These are phyloP conservation scores for Fusarium proliferatum DNA, from an alignment of 2,329 filamentous ascomycete species.

Conservation along the genomic window DNA sequence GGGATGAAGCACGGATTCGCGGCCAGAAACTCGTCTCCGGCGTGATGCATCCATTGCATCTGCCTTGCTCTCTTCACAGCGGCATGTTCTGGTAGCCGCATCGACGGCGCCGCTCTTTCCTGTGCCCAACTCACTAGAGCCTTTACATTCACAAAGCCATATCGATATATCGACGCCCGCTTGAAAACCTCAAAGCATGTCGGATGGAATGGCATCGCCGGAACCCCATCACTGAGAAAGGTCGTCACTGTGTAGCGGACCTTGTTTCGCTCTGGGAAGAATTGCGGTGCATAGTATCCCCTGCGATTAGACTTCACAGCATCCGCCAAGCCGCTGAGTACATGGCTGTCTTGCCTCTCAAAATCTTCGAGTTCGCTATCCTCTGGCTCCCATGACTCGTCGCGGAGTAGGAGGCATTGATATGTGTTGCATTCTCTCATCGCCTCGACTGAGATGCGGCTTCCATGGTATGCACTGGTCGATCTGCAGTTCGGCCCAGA, in stretches of 20 bases:
- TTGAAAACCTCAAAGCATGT: not conserved
- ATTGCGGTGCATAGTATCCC: accelerated
- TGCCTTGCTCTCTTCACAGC: not conserved
- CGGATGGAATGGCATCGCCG: not conserved
- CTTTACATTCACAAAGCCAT: not conserved
- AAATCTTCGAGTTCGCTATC: not conserved
- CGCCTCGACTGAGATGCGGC: not conserved
- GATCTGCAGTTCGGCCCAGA: not conserved
- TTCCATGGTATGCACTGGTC: not conserved
- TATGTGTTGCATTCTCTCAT: not conserved
- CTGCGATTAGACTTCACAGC: accelerated
- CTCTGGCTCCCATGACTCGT: not conserved
- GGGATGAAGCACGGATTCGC: not conserved
- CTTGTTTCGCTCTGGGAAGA: not conserved
- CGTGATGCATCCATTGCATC: not conserved
- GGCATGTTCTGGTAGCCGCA: not conserved
- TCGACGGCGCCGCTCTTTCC: accelerated
- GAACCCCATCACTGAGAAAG: not conserved
- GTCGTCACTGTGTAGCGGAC: not conserved
- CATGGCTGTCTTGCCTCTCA: not conserved
- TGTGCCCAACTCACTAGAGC: not conserved
- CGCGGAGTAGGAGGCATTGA: not conserved
- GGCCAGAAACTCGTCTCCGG: not conserved
- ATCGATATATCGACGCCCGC: not conserved
- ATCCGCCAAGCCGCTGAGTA: not conserved